Evolutionary conservation across 768 basidiomycete genomes (phyloP).

Genomic region (Coprinopsis marcescibilis): DNA sequence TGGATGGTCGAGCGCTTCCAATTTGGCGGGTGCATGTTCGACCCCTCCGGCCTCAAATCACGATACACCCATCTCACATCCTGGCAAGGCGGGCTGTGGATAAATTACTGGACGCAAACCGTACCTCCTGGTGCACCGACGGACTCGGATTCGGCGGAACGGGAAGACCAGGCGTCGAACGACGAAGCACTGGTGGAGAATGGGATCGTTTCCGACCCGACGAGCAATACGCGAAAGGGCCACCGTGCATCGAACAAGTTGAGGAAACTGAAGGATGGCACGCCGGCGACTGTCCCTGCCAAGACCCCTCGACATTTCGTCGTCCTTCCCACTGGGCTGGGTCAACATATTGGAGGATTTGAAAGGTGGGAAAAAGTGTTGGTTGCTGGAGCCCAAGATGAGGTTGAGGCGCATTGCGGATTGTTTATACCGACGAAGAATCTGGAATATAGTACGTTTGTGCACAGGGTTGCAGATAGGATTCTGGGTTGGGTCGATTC

Average conservation of each 20-base stretch:
- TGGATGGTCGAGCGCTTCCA: conserved; percentile 54
- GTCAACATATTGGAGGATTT: conserved; percentile 33
- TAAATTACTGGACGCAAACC: conserved; percentile 58
- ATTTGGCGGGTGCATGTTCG: conserved; percentile 55
- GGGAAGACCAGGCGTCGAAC: conserved; percentile 13
- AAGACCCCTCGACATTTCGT: conserved; percentile 27
- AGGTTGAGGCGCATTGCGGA: conserved; percentile 52
- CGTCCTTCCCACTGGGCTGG: conserved; percentile 43
- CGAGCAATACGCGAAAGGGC: not conserved
- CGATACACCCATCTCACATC: conserved; percentile 43
- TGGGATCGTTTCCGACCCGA: not conserved
- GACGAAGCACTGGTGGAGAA: conserved; percentile 3
- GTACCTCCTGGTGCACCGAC: conserved; percentile 19
- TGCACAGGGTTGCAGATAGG: conserved; percentile 36
- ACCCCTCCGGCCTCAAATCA: conserved; percentile 40
- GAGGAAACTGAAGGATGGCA: too few relatives aligned
- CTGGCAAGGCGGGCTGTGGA: conserved; percentile 51
- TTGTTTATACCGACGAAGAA: conserved; percentile 47
- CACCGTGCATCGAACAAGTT: not conserved
- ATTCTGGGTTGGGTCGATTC: conserved; percentile 43
- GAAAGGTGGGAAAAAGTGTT: conserved; percentile 46
- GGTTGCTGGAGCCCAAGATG: conserved; percentile 47
- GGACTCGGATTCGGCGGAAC: conserved; percentile 9
- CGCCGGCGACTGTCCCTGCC: too few relatives aligned
- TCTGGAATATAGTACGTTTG: conserved; percentile 43